phyloP scores from a whole-genome alignment of 768 basidiomycete genomes.

The Hypsizygus marmoreus region DNA sequence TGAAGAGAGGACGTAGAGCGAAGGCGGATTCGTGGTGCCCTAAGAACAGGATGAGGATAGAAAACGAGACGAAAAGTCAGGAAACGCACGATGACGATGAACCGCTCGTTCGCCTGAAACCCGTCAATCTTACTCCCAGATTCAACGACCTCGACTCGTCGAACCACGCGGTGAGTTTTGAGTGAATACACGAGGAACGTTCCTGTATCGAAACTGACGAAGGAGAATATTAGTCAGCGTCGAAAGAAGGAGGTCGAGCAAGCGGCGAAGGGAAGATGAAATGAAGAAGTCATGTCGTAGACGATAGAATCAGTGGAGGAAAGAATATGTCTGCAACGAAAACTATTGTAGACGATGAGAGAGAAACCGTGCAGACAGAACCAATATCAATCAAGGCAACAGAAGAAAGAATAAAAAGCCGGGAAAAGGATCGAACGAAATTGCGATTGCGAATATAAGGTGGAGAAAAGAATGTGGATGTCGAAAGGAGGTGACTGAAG shows the following conservation, averaged over 20 bases:
- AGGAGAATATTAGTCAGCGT: too few relatives aligned
- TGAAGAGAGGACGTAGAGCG: conserved; percentile 59
- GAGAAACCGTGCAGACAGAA: too few relatives aligned
- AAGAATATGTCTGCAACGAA: too few relatives aligned
- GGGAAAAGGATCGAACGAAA: too few relatives aligned
- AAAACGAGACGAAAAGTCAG: not conserved
- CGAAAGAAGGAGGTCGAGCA: conserved; percentile 20
- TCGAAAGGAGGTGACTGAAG: too few relatives aligned
- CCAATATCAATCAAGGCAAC: too few relatives aligned
- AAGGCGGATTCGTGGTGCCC: conserved; percentile 59
- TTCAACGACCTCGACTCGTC: conserved; percentile 45
- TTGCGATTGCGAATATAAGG: too few relatives aligned
- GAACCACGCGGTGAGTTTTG: conserved; percentile 46
- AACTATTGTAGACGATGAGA: too few relatives aligned
- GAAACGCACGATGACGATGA: conserved; percentile 59
- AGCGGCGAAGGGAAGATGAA: not conserved
- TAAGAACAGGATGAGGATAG: conserved; percentile 22
- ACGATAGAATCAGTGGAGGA: too few relatives aligned
- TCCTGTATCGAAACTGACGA: conserved; percentile 25
- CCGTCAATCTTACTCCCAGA: conserved; percentile 27
- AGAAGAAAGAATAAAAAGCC: too few relatives aligned
- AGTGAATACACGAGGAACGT: conserved; percentile 13
- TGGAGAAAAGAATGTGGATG: too few relatives aligned
- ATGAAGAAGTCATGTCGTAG: not conserved
- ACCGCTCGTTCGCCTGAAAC: conserved; percentile 48